Evolutionary conservation across 2,329 filamentous ascomycete species (phyloP).

Genomic region (Phaeosphaeriaceae sp.): DNA sequence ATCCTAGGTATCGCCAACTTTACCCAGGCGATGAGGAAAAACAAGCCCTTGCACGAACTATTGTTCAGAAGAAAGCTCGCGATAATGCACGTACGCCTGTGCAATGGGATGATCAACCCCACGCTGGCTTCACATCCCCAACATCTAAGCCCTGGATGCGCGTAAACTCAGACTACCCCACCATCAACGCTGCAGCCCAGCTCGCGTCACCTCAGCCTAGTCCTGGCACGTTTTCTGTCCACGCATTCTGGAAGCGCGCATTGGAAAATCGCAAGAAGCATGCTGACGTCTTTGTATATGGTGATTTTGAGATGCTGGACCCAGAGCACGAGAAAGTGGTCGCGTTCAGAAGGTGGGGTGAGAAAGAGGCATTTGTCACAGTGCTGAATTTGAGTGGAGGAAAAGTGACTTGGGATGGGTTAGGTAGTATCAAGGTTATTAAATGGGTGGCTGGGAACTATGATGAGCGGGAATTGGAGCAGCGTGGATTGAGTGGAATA

Average conservation of each 20-base stretch:
- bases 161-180: constrained; percentile 61
- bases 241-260: constrained; percentile 66
- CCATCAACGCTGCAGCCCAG: constrained; percentile 65
- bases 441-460: constrained; percentile 49
- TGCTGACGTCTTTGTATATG: constrained; percentile 67
- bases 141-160: constrained; percentile 66
- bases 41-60: constrained; percentile 37
- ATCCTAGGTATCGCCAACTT: constrained; percentile 32
- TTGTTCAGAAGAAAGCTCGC: constrained; percentile 65
- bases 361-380: constrained; percentile 33
- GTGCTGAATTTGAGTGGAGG: constrained; percentile 45
- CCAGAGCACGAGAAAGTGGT: constrained; percentile 47
- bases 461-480: constrained; percentile 32
- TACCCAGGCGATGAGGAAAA: constrained; percentile 38
- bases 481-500: constrained; percentile 22
- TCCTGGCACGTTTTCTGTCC: constrained; percentile 54
- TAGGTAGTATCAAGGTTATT: constrained; percentile 33
- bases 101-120: constrained; percentile 64
- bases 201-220: constrained; percentile 32
- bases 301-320: constrained; percentile 63
- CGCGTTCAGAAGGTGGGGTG: constrained; percentile 41
- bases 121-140: constrained; percentile 67
- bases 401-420: constrained; percentile 34
- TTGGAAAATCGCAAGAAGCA: constrained; percentile 63
- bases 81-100: constrained; percentile 72